Base-by-base conservation (phyloP, 768 basidiomycete species). In the Leccinum arenicola region DNA sequence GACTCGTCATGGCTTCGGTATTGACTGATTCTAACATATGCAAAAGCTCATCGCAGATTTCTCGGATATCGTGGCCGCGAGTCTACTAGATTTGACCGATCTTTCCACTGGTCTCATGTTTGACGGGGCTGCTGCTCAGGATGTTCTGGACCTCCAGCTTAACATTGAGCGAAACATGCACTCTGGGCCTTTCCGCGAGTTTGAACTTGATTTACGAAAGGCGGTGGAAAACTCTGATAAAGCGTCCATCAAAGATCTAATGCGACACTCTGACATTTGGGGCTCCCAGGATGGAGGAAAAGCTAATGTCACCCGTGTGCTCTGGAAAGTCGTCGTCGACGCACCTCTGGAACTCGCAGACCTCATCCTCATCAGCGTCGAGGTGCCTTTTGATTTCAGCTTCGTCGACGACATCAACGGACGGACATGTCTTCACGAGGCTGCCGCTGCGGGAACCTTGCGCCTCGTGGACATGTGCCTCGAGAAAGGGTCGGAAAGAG, bases 391-490 rank as follows among this genome's bases (percentile, higher is more conserved):
- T 70, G 92, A 98, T 73, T 98, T 93, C 70, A 79, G 81, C 50
- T 98, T 93, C 69, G 81, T 98, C 50, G 97, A 98, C 70, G 95
- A 98, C 65, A 99, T 99, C 78, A 98, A 98, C 70, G 92, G 90
- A 45, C 85, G 97, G 36, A 95, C 91, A 3, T 93, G 92, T 64
- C 82, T 98, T 21, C 97, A 98, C 68, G 93, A 95, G 70, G 93
- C 95, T 3, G 89, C 95, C 15, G 93, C 94, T 52, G 86, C 88
- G 12, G 96, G 97, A 3, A 80, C 84, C 12, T 74, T 86, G 21
- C 82, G 87, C 12, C 83, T 98, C 52, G 92, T 93, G 58, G 74
- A 85, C 61, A 73, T 95, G 25, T 98, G 95, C 74, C 82, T 98
- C 19, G 79, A 83, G 57, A 85, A 85, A 55, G 83, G 84, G 15